These are phyloP conservation scores for Actinomucor elegans DNA, from an alignment of 371 early-diverging fungal genomes.

Conservation along the genomic window DNA sequence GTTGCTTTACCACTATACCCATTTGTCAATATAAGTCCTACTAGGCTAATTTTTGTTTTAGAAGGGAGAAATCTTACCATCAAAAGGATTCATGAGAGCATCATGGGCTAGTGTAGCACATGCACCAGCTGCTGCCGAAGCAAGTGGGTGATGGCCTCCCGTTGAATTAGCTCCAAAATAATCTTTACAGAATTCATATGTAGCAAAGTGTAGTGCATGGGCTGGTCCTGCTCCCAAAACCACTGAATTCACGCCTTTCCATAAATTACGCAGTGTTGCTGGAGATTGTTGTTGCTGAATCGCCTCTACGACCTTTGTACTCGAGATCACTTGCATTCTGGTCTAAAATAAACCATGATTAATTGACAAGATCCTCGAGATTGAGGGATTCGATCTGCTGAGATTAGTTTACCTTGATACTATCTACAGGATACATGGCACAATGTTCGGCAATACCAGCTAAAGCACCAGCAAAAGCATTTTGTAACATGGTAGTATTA, in stretches of 20 bases:
- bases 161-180: constrained; percentile 55
- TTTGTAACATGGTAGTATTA: constrained; percentile 68
- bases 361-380: neutral
- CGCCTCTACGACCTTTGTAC: neutral
- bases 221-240: constrained; percentile 94
- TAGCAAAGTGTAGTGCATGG: constrained; percentile 94
- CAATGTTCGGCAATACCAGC: constrained; percentile 95
- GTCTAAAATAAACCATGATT: constrained; percentile 54
- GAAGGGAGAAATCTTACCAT: no score
- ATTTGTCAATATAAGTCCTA: no score
- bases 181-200: constrained; percentile 89
- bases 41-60: no score
- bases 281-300: constrained; percentile 7
- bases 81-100: constrained; percentile 90
- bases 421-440: constrained; percentile 91
- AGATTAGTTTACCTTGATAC: constrained; percentile 72
- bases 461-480: constrained; percentile 87
- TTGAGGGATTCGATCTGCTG: neutral
- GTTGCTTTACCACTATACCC: constrained; percentile 92
- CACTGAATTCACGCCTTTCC: constrained; percentile 92
- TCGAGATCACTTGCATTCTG: constrained; percentile 79
- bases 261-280: constrained; percentile 58
- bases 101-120: constrained; percentile 85
- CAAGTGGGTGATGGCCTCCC: constrained; percentile 58
- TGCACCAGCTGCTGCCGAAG: constrained; percentile 80